Base-by-base conservation (phyloP, 73 alveolate species). In the Paramecium octaurelia region DNA sequence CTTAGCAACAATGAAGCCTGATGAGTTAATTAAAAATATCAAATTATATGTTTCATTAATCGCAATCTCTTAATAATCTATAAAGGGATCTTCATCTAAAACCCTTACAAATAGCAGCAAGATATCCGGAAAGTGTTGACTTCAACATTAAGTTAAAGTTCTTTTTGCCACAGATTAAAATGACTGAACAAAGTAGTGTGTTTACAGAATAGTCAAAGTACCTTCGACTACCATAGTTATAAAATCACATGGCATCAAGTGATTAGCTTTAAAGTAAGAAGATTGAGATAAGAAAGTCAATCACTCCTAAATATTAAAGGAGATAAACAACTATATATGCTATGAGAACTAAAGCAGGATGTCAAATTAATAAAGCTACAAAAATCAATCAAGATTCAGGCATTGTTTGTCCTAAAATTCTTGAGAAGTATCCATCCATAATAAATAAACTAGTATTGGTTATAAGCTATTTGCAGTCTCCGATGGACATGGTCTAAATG, bases 401-500 rank as follows among this genome's bases (percentile, higher is more conserved):
- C 23, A 75, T 75, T 1, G 23, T 75, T 9, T 75, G 88, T 75
- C 88, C 88, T 1, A 75, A 75, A 44, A 8, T 14, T 18, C 38
- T 75, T 4, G 88, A 75, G 43, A 75, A 75, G 88, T 75, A 75
- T 34, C 8, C 3, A 75, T 75, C 4, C 35, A 11, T 36, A 3
- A 10, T 16, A 36, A 27, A 11, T 14, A 35, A 20, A 0, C 18
- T 75, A 75, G 88, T 75, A 75, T 75, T 18, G 88, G 88, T 6
- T 34, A 34, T 75, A 75, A 40, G 40, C 21, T 95, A 48, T 92
- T 97, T 58, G 98, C 99, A 18, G 99, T 98, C 20, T 97, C 98
- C 80, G 99, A 98, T 92, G 99, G 99, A 29, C 99, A 97, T 86
- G 99, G 99, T 2, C 86, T 87, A 46, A 77, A 94, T 94, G 99